Percentiles rank a stretch among this genome's conserved stretches.
phyloP scores from a whole-genome alignment of 192 early-diverging fungal species.

The Backusella westeae region DNA sequence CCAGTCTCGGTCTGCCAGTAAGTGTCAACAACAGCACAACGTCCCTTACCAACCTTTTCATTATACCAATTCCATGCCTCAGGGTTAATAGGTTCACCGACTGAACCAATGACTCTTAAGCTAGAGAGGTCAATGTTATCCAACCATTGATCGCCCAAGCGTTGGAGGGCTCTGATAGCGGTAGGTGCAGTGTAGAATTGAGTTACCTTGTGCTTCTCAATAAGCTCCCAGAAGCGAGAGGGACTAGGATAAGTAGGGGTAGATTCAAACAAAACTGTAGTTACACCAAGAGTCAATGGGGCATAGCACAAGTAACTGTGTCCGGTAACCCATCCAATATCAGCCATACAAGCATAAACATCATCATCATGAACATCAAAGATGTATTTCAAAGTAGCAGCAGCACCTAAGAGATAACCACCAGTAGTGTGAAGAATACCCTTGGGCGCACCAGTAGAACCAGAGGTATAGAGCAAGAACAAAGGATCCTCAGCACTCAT shows the following conservation, averaged over 20 bases:
- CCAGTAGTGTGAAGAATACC: conserved; percentile 93
- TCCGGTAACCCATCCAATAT: conserved; percentile 89
- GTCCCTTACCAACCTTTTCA: conserved; percentile 80
- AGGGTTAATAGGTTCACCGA: conserved; percentile 97
- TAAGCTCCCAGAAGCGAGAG: conserved; percentile 76
- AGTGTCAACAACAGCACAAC: conserved; percentile 92
- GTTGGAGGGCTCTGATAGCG: conserved; percentile 89
- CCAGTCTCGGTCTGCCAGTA: conserved; percentile 97
- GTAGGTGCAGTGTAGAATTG: conserved; percentile 98
- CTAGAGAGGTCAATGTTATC: conserved; percentile 75
- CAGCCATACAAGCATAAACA: conserved; percentile 91
- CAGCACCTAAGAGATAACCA: conserved; percentile 88
- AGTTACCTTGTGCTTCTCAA: conserved; percentile 89
- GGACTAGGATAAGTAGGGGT: conserved; percentile 94
- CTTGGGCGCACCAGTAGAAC: conserved; percentile 87
- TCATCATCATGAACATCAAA: conserved; percentile 92
- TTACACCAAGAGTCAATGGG: conserved; percentile 80
- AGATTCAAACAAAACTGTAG: conserved; percentile 92
- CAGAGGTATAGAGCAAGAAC: conserved; percentile 93
- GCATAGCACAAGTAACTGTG: conserved; percentile 94
- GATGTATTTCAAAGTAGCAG: conserved; percentile 83
- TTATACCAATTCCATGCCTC: conserved; percentile 98
- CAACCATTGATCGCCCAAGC: conserved; percentile 78
- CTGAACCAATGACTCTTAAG: conserved; percentile 90
- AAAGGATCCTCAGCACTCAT: conserved; percentile 91